phyloP scores from a whole-genome alignment of 1,284 basidiomycete species.

The Ustilago shanxiensis region DNA sequence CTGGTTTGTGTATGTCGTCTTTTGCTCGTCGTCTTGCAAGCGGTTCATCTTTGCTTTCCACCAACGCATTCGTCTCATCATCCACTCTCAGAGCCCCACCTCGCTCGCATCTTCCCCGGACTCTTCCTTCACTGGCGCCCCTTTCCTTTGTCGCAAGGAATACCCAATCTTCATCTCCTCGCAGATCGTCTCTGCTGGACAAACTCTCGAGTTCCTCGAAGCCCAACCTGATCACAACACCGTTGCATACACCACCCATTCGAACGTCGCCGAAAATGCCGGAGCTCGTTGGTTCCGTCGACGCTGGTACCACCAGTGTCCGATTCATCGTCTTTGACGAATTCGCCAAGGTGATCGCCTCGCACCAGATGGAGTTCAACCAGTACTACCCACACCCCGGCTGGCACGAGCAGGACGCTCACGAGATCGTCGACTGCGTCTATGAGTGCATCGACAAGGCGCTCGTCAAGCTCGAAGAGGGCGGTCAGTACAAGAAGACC shows the following conservation, averaged over 20 bases:
- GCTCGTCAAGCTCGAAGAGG: constrained; percentile 79
- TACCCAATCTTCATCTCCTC: background rate
- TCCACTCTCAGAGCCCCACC: background rate
- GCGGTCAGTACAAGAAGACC: constrained; percentile 79
- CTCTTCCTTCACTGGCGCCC: background rate
- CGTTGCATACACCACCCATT: background rate
- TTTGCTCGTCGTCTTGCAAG: background rate
- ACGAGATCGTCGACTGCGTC: constrained; percentile 84
- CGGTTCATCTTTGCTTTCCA: constrained; percentile 2
- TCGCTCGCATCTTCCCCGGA: background rate
- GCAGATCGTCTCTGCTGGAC: background rate
- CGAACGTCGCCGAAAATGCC: constrained; percentile 32
- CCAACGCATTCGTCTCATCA: constrained; percentile 4
- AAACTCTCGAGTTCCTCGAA: background rate
- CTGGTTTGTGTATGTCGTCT: background rate
- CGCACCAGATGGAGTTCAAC: constrained; percentile 78
- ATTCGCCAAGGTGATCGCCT: constrained; percentile 86
- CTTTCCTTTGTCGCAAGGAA: background rate
- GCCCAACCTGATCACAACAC: background rate
- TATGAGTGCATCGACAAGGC: constrained; percentile 83
- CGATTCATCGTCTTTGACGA: constrained; percentile 95
- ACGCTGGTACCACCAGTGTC: constrained; percentile 78
- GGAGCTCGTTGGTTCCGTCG: constrained; percentile 54
- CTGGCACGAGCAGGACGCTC: constrained; percentile 95
- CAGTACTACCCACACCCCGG: constrained; percentile 69